A percentile compares a stretch with the other conserved stretches of the same genome.
Conservation (phyloP, 495 filamentous ascomycete species). For the Neurospora pannonica region DNA sequence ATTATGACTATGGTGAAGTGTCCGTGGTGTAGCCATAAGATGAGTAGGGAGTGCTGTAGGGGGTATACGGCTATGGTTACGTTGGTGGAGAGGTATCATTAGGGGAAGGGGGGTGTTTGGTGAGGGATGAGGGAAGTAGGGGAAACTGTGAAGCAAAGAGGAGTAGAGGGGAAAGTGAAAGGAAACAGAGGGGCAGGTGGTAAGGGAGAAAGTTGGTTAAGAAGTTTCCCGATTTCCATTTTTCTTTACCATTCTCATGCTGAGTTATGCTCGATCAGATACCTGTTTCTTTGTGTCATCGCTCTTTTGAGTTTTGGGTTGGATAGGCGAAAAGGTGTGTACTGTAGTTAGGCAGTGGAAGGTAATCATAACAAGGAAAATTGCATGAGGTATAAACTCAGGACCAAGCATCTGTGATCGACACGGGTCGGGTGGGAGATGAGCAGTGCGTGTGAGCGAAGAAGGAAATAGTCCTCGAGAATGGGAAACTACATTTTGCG, state of each 20-base stretch:
- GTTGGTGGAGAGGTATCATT: constrained; percentile 57
- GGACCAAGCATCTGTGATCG: no score
- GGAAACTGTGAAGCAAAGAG: no score
- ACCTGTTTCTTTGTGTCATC: not conserved
- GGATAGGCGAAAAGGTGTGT: not conserved
- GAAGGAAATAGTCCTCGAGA: no score
- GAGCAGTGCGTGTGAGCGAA: no score
- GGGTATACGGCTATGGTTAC: constrained; percentile 65
- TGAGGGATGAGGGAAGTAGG: not conserved
- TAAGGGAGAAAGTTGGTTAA: no score
- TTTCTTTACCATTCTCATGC: no score
- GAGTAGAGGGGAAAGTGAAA: no score
- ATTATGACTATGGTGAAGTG: constrained; percentile 55
- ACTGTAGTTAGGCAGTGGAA: not conserved
- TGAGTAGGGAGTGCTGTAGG: constrained; percentile 62
- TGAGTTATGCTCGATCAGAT: not conserved
- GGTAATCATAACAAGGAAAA: not conserved
- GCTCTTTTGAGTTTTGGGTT: not conserved
- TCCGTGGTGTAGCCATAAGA: constrained; percentile 70
- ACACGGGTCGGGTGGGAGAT: no score
- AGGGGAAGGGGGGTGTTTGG: not conserved
- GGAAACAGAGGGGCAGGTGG: no score
- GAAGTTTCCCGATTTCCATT: no score
- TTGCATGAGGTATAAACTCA: no score
- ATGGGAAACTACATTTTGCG: no score